phyloP scores from a whole-genome alignment of 495 filamentous ascomycete genomes.

The Xylaria scruposa region DNA sequence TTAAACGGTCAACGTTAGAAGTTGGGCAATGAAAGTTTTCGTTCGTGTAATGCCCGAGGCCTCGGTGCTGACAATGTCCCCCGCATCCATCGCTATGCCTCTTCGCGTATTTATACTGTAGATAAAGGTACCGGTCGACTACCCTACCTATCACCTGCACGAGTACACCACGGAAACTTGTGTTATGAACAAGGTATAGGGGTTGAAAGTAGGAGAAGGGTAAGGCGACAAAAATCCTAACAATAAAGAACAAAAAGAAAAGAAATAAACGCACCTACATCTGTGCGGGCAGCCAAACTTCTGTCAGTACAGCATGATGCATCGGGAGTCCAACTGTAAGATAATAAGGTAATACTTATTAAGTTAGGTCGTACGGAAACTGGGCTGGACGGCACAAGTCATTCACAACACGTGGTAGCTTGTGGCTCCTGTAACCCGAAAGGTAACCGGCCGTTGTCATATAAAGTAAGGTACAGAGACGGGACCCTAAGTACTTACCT shows the following conservation, averaged over 20 bases:
- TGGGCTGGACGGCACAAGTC: slow-evolving; percentile 20
- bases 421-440: slow-evolving; percentile 13
- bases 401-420: slow-evolving; percentile 23
- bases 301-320: background rate
- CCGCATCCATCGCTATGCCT: background rate
- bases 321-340: background rate
- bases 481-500: background rate
- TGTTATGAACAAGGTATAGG: background rate
- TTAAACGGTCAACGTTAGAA: slow-evolving; percentile 4
- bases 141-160: no score
- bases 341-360: background rate
- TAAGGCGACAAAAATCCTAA: background rate
- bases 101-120: background rate
- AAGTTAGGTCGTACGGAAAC: slow-evolving; percentile 3
- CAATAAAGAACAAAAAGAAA: background rate
- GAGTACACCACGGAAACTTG: no score
- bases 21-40: background rate
- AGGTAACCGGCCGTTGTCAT: background rate
- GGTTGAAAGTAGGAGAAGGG: background rate
- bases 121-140: no score
- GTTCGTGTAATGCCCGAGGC: slow-evolving; percentile 14
- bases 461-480: background rate
- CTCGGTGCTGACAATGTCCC: slow-evolving; percentile 16
- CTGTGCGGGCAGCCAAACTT: background rate
- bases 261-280: background rate